phyloP scores from a whole-genome alignment of 179 eudicot genomes.

The Monotropa hypopitys region DNA sequence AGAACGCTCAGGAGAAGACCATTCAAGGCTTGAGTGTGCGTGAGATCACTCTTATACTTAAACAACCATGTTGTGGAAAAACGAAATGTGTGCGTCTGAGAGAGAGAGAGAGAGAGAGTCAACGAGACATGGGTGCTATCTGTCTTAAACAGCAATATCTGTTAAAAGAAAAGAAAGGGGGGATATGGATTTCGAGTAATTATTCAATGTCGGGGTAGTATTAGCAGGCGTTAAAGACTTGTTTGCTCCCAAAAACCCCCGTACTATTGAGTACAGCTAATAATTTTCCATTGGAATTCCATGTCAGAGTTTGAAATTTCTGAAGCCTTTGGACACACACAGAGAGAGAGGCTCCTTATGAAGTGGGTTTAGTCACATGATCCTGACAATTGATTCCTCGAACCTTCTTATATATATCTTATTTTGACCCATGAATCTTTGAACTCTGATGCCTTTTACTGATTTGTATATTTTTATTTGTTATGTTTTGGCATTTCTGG shows the following conservation, averaged over 20 bases:
- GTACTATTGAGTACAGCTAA: no score
- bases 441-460: neutral
- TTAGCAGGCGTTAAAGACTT: no score
- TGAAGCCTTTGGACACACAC: neutral
- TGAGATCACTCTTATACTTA: conserved; percentile 8
- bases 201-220: no score
- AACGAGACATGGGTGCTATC: neutral
- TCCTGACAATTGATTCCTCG: conserved; percentile 18
- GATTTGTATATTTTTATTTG: neutral
- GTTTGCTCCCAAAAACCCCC: no score
- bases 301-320: neutral
- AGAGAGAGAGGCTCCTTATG: conserved; percentile 22
- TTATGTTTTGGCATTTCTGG: neutral
- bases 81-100: neutral
- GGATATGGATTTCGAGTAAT: neutral
- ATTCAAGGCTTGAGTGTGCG: neutral
- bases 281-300: no score
- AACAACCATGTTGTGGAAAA: neutral
- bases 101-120: conserved; percentile 2
- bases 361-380: conserved; percentile 30
- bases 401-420: neutral
- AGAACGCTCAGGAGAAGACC: conserved; percentile 4
- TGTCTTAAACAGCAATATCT: neutral
- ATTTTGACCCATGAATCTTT: neutral
- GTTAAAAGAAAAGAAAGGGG: neutral